Conservation (phyloP, 176 grass and related monocot genomes). For the Bothriochloa decipiens region DNA sequence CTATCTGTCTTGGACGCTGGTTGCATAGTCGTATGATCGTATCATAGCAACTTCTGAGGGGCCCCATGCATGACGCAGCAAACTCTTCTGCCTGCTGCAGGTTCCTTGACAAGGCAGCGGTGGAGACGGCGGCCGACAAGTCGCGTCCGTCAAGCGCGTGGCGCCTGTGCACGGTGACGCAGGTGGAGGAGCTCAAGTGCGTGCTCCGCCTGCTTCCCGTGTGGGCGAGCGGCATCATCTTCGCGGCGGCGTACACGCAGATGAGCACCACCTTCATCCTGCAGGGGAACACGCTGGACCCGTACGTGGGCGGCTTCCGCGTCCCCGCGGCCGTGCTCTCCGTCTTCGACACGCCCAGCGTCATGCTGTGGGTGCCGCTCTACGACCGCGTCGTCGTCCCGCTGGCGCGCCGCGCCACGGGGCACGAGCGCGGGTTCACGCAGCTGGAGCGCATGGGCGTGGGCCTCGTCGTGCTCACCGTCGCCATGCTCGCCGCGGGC, state of each 20-base stretch:
- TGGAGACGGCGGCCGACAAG: conserved; percentile 31
- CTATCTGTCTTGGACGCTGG: background rate
- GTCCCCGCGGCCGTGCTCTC: conserved; percentile 58
- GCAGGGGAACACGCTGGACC: conserved; percentile 63
- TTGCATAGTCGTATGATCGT: too few species aligned
- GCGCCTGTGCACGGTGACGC: conserved; percentile 83
- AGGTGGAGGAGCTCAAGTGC: conserved; percentile 91
- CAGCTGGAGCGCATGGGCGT: conserved; percentile 58
- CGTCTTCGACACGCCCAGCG: conserved; percentile 64
- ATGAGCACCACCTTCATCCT: conserved; percentile 61
- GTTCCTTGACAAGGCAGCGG: conserved; percentile 63
- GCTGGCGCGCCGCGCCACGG: conserved; percentile 40
- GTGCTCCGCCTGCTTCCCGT: conserved; percentile 46
- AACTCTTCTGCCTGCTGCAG: conserved; percentile 1
- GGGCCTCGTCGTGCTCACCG: conserved; percentile 44
- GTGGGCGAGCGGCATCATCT: conserved; percentile 59
- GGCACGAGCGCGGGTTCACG: conserved; percentile 45
- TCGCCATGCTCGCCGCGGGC: conserved; percentile 43
- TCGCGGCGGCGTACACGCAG: conserved; percentile 52
- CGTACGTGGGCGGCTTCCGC: conserved; percentile 42
- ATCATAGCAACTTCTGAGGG: background rate
- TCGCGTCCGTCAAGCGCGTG: conserved; percentile 41
- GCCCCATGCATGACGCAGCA: background rate
- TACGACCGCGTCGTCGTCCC: conserved; percentile 51
- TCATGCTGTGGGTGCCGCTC: conserved; percentile 69